A percentile compares a stretch with the other conserved stretches of the same genome.
phyloP scores from a whole-genome alignment of 1,284 basidiomycete genomes.

The Chalciporus piperatoides region DNA sequence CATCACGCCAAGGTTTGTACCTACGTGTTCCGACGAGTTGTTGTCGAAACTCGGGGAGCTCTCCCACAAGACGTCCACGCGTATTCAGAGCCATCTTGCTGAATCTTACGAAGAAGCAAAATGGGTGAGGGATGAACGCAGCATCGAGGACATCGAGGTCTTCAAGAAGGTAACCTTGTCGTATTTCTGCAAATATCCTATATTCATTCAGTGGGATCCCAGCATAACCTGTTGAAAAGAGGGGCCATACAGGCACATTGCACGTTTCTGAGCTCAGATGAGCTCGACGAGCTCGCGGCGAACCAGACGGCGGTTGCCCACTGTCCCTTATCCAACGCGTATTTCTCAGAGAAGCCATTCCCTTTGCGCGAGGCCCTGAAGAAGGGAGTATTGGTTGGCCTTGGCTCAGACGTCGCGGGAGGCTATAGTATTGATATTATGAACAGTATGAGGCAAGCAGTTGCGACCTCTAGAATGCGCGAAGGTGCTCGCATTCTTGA shows the following conservation, averaged over 20 bases:
- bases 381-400: constrained; percentile 61
- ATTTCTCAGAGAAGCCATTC: constrained; percentile 76
- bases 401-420: constrained; percentile 83
- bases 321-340: constrained; percentile 82
- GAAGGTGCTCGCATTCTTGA: constrained; percentile 49
- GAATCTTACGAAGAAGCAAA: constrained; percentile 72
- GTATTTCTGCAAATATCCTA: not conserved
- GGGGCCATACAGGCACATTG: constrained; percentile 81
- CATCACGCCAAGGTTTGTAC: constrained; percentile 80
- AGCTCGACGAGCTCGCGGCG: constrained; percentile 49
- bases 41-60: constrained; percentile 57
- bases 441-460: constrained; percentile 73
- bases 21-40: constrained; percentile 70
- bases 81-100: constrained; percentile 74
- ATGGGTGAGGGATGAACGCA: constrained; percentile 60
- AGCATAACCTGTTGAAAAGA: constrained; percentile 59
- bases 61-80: constrained; percentile 41
- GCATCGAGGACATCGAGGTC: constrained; percentile 65
- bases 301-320: constrained; percentile 69
- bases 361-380: constrained; percentile 70
- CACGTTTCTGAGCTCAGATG: constrained; percentile 59
- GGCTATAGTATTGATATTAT: constrained; percentile 79
- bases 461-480: constrained; percentile 67
- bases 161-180: constrained; percentile 55
- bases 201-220: constrained; percentile 9